phyloP scores from a whole-genome alignment of 2,329 filamentous ascomycete species.

The Ophiocordyceps camponoti-leonardi region DNA sequence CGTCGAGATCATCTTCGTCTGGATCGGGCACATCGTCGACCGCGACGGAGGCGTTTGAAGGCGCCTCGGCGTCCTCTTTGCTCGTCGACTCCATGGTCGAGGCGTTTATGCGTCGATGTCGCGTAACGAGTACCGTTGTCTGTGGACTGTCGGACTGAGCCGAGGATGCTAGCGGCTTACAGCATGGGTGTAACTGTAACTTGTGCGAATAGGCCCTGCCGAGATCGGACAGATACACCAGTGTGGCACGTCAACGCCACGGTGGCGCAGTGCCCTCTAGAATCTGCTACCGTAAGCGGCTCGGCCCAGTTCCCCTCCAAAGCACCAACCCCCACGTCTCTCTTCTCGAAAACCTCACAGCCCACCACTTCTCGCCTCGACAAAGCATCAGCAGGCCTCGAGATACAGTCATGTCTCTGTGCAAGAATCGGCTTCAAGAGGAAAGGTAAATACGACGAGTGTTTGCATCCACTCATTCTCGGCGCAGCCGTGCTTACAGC shows the following conservation, averaged over 20 bases:
- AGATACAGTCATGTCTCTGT: conserved; percentile 54
- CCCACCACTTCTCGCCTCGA: background rate
- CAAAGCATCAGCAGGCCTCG: background rate
- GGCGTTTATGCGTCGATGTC: no score
- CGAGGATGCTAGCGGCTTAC: no score
- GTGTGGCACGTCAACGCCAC: background rate
- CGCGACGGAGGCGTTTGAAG: conserved; percentile 1
- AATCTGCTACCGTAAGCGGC: background rate
- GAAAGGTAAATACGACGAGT: conserved; percentile 50
- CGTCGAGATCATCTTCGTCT: conserved; percentile 82
- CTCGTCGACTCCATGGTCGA: background rate
- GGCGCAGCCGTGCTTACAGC: conserved; percentile 7
- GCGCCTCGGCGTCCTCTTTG: conserved; percentile 8
- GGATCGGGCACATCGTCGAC: conserved; percentile 59
- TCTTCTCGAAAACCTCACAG: background rate
- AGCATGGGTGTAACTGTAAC: no score
- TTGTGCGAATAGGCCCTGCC: no score
- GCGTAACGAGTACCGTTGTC: no score
- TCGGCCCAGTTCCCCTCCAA: background rate
- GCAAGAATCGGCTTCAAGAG: conserved; percentile 72
- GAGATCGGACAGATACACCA: background rate
- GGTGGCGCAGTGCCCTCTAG: background rate
- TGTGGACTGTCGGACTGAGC: no score
- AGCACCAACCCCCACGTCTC: background rate
- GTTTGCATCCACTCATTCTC: background rate